Percentiles rank a stretch among this genome's conserved stretches.
phyloP scores from a whole-genome alignment of 1,139 yeast species.

The Sugiyamaella grinbergsii region DNA sequence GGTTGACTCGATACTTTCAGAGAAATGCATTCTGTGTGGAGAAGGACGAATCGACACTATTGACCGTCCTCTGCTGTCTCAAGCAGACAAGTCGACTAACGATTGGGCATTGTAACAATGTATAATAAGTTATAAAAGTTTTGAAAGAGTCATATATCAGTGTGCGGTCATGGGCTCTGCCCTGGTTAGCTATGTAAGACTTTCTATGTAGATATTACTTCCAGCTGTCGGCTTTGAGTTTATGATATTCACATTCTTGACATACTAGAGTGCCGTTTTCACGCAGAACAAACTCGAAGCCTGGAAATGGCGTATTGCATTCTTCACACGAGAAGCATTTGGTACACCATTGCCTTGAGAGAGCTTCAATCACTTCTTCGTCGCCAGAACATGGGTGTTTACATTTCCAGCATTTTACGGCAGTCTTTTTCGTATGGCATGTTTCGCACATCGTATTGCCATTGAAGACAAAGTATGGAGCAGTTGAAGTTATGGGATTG shows the following conservation, averaged over 20 bases:
- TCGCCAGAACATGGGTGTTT: constrained; percentile 30
- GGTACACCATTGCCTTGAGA: constrained; percentile 41
- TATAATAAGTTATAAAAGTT: constrained; percentile 10
- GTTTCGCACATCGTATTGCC: constrained; percentile 36
- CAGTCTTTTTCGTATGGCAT: constrained; percentile 38
- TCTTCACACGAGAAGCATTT: constrained; percentile 41
- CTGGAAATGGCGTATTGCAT: constrained; percentile 37
- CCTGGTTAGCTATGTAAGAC: neutral
- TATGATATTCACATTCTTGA: constrained; percentile 37
- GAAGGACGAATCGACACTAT: constrained; percentile 70
- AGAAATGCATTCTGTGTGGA: constrained; percentile 79
- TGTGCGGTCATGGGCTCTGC: neutral
- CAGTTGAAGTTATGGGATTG: constrained; percentile 32
- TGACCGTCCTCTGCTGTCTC: constrained; percentile 54
- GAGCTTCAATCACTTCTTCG: constrained; percentile 39
- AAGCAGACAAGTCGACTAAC: constrained; percentile 23
- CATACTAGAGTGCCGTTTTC: constrained; percentile 42
- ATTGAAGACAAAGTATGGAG: constrained; percentile 33
- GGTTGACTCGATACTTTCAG: constrained; percentile 61
- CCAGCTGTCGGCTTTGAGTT: constrained; percentile 36
- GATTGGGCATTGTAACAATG: constrained; percentile 26
- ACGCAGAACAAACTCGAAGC: constrained; percentile 39
- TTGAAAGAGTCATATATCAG: too few relatives aligned
- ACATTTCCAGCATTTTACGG: constrained; percentile 43
- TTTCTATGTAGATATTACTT: constrained; percentile 11